phyloP scores from a whole-genome alignment of 192 early-diverging fungal species.

The Funneliformis geosporum region DNA sequence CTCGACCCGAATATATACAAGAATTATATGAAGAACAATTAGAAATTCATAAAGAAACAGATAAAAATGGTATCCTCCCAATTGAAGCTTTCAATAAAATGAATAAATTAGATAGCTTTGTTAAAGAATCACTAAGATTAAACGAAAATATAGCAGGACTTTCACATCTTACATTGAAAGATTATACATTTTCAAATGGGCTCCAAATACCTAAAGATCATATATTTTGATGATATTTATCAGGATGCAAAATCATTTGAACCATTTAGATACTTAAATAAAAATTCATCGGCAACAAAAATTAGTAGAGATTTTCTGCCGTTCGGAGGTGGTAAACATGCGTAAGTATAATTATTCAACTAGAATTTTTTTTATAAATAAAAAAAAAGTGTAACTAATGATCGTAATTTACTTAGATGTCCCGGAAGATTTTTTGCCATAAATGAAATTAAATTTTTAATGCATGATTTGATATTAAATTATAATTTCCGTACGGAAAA shows the following conservation, averaged over 20 bases:
- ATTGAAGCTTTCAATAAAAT: neutral
- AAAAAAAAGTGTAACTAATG: too few species aligned
- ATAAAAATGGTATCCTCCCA: neutral
- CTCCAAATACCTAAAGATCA: neutral
- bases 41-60: neutral
- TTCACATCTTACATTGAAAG: neutral
- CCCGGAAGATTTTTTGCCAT: neutral
- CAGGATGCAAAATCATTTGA: too few species aligned
- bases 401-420: neutral
- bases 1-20: neutral
- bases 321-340: too few species aligned
- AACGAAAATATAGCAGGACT: neutral
- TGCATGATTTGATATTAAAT: neutral
- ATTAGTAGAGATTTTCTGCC: too few species aligned
- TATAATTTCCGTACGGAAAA: neutral
- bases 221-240: too few species aligned
- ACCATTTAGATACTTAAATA: too few species aligned
- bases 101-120: neutral
- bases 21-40: neutral
- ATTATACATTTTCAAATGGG: neutral
- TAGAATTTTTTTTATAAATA: too few species aligned
- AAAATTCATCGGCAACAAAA: too few species aligned
- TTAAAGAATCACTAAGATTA: neutral
- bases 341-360: too few species aligned
- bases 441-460: neutral